Base-by-base conservation (phyloP, 1,139 yeast species). In the Wickerhamomyces sp. region DNA sequence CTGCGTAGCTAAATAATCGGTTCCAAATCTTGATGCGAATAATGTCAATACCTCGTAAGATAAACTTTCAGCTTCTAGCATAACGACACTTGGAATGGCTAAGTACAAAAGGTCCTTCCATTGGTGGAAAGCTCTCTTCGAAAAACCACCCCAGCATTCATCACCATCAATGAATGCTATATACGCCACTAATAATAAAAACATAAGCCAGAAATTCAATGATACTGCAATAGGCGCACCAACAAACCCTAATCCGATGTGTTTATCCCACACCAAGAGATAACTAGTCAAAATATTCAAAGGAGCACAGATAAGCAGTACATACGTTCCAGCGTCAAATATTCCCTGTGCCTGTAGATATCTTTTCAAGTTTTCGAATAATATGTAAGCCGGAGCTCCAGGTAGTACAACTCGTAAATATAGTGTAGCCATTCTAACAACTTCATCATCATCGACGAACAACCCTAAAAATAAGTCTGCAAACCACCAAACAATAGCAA, bases 311-410 rank as follows among this genome's bases (percentile, higher is more conserved):
- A 88, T 62, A 35, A 86, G 68, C 31, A 89, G 63, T 7, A 88
- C 83, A 25, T 85, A 80, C 2, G 95, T 84, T 5, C 94, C 86
- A 0, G 97, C 96, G 53, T 86, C 94, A 66, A 87, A 89, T 20
- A 88, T 85, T 7, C 95, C 95, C 60, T 90, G 97, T 0, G 95
- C 90, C 63, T 89, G 97, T 43, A 90, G 63, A 55, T 78, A 89
- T 46, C 95, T 72, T 58, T 89, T 89, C 22, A 85, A 76, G 49
- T 81, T 78, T 59, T 90, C 97, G 60, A 89, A 89, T 31, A 85
- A 62, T 22, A 88, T 83, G 60, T 85, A 88, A 0, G 87, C 90
- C 0, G 96, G 96, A 1, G 87, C 89, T 7, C 96, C 96, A 12
- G 78, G 52, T 5, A 82, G 72, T 54, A 86, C 65, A 5, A 83